Base-by-base conservation (phyloP, 495 filamentous ascomycete genomes). In the Bacidia gigantensis region DNA sequence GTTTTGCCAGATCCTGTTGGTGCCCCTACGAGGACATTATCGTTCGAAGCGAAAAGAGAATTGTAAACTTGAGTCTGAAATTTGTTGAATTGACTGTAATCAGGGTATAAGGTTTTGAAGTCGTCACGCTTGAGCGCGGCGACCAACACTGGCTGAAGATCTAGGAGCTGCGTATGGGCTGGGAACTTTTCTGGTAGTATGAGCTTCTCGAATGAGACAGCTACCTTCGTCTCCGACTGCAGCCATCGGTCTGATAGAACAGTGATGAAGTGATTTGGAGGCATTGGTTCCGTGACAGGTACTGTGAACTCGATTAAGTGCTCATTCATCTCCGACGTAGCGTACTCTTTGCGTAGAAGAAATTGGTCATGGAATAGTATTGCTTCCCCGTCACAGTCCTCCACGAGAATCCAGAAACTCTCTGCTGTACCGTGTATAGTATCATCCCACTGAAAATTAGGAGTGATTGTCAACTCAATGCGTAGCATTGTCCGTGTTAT, bases 261-360 rank as follows among this genome's bases (percentile, higher is more conserved):
- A 1, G 87, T 87, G 61, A 99, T 87, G 69, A 99, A 99, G 68
- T 97, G 97, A 61, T 97, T 93, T 0, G 92, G 92, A 3, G 92
- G 93, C 86, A 96, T 95, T 1, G 92, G 92, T 60, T 99, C 92
- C 1, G 87, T 85, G 58, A 99, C 92, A 1, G 92, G 83, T 3
- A 96, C 90, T 0, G 93, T 96, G 61, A 99, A 95, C 54, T 97
- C 92, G 26, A 99, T 83, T n/a, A 95, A 67, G 60, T 99, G 92
- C 64, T 96, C 92, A 56, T 93, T 96, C 71, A 77, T 76, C 54
- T 87, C 81, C 0, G 82, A 72, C 46, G 77, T 66, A 11, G 88
- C 89, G 64, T 92, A 93, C 53, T 92, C 84, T 56, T 81, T 84
- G 11, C 89, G 83, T 18, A 99, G 74, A 26, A 97, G 71, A 64